Percentiles rank a stretch among this genome's conserved stretches.
phyloP scores from a whole-genome alignment of 1,139 yeast genomes.

The Kodamaea plutei region DNA sequence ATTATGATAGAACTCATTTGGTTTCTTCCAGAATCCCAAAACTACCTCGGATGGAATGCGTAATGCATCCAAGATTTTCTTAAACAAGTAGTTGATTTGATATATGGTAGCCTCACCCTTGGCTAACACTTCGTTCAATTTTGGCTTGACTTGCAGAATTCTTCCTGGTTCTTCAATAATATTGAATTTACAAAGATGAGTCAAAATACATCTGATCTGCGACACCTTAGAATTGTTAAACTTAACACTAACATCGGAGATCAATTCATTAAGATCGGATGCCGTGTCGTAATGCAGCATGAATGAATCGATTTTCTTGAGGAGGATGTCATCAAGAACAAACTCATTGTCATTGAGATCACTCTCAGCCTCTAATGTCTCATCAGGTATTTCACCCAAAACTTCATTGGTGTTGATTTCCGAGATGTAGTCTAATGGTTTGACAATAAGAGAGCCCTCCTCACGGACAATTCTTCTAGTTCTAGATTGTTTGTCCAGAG shows the following conservation, averaged over 20 bases:
- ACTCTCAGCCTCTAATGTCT: conserved; percentile 7
- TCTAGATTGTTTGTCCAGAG: conserved; percentile 66
- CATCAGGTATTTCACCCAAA: conserved; percentile 22
- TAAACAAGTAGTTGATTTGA: conserved; percentile 74
- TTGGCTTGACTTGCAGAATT: conserved; percentile 42
- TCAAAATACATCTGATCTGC: conserved; percentile 37
- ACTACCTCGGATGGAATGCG: conserved; percentile 74
- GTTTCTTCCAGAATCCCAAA: conserved; percentile 79
- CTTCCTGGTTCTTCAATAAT: conserved; percentile 35
- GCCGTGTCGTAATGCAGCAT: conserved; percentile 26
- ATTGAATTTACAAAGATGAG: conserved; percentile 38
- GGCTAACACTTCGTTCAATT: conserved; percentile 31
- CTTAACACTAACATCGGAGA: conserved; percentile 43
- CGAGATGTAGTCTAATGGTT: conserved; percentile 64
- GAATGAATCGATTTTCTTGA: conserved; percentile 30
- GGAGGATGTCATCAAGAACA: conserved; percentile 17
- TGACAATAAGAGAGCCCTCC: conserved; percentile 59
- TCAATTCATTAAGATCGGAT: conserved; percentile 40
- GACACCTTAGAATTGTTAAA: conserved; percentile 31
- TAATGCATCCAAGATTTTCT: conserved; percentile 65
- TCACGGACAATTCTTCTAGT: conserved; percentile 65
- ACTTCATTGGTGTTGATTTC: conserved; percentile 46
- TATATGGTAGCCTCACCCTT: conserved; percentile 53
- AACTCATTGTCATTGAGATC: conserved; percentile 3
- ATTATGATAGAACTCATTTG: conserved; percentile 52